Evolutionary conservation across 148 eudicot genomes (phyloP), one percentile per base, ranked within the genome.

Genomic region (Chenopodium formosanum): DNA sequence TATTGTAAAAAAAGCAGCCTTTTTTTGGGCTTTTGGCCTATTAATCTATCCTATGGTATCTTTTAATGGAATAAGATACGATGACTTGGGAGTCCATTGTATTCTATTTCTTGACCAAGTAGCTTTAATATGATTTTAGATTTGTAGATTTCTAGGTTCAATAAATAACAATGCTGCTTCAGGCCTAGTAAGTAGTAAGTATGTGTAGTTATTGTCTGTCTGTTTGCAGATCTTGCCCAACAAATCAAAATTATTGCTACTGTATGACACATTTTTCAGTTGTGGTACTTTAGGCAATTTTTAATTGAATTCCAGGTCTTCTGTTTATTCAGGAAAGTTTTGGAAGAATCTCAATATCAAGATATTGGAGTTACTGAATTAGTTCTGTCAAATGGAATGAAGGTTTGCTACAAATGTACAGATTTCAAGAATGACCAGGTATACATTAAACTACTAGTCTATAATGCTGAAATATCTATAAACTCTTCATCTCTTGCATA

Each of bases 361-460:
- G 89, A 87, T 77, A 85, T 94, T 81, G 94, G 91, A 73, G 93
- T 88, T 44, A 92, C 92, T 31, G 95, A 94, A 83, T 77, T 94
- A 72, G 72, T 86, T 82, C 78, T 92, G 25, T 94, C 95, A 81
- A 94, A 94, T 79, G 97, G 95, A 81, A 90, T 92, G 95, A 89
- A 90, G 53, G 94, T 94, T 76, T 94, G 97, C 87, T 94, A 92
- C 70, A 94, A 94, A 76, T 89, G 91, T 83, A 92, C 97, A 12
- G 91, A 92, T 84, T 94, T 92, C 83, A 82, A 87, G 82, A 88
- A 94, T 86, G 97, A 94, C 82, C 97, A 94, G 97, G 97, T 94
- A 85, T 83, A 23, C 20, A 34, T 79, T 44, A 22, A 53, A 25
- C 62, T 22, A 29, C 37, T 81, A 22, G 48, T 46, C 19, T 22